A percentile compares a stretch with the other conserved stretches of the same genome.
Evolutionary conservation across 768 basidiomycete species (phyloP).

Genomic region (Clitopilus hobsonii): DNA sequence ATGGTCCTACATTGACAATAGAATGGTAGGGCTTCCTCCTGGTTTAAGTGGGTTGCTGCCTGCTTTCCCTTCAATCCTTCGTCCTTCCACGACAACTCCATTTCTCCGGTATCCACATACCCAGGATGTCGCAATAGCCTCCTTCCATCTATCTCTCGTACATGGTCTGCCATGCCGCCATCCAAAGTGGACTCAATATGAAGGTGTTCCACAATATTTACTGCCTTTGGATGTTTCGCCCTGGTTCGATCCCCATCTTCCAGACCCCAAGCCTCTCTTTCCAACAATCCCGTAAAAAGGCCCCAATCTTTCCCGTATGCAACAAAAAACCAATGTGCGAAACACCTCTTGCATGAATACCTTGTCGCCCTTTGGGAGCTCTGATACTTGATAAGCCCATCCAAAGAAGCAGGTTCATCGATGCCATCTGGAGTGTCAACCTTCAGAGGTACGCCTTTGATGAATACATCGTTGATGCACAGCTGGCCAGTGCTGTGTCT

Average conservation of each 20-base stretch:
- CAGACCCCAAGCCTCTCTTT: not conserved
- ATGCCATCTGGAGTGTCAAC: not conserved
- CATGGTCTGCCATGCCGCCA: constrained; percentile 25
- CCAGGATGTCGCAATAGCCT: constrained; percentile 15
- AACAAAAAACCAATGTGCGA: constrained; percentile 20
- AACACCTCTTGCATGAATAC: constrained; percentile 24
- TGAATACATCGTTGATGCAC: constrained; percentile 14
- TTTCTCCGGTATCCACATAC: constrained; percentile 9
- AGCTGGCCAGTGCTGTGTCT: constrained; percentile 23
- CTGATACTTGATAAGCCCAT: constrained; percentile 17
- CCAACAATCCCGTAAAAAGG: not conserved
- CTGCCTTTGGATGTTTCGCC: constrained; percentile 19
- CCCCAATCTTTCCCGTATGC: constrained; percentile 5
- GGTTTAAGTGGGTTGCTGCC: not conserved
- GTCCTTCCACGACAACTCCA: constrained; percentile 18
- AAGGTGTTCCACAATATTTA: constrained; percentile 17
- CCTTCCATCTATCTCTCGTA: constrained; percentile 13
- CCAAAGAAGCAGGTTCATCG: constrained; percentile 13
- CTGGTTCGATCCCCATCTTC: not conserved
- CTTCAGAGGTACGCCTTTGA: constrained; percentile 18
- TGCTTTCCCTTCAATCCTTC: not conserved
- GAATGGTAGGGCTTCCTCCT: constrained; percentile 12
- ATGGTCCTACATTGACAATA: constrained; percentile 23
- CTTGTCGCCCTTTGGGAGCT: constrained; percentile 14
- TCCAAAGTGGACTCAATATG: constrained; percentile 24